Conservation (phyloP, 2,329 filamentous ascomycete genomes). For the Sclerotinia minor region DNA sequence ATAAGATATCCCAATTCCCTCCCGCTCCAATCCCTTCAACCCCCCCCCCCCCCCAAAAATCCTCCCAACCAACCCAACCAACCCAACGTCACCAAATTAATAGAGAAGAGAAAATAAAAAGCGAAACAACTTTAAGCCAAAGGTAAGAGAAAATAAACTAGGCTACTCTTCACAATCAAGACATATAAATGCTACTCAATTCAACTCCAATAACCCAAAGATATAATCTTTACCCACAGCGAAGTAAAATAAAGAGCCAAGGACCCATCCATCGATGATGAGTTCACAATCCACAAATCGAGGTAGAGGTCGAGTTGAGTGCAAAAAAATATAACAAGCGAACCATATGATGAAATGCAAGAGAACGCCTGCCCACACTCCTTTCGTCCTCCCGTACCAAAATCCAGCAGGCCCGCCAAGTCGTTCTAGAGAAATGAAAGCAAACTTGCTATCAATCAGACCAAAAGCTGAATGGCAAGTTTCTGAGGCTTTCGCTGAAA, state of each 20-base stretch:
- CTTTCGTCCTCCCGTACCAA: constrained; percentile 16
- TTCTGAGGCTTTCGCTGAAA: constrained; percentile 19
- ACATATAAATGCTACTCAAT: constrained; percentile 19
- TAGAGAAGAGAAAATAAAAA: constrained; percentile 23
- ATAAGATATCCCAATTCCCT: neutral
- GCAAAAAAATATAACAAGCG: constrained; percentile 16
- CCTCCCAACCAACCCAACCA: no score
- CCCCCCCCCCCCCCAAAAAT: neutral
- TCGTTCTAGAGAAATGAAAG: constrained; percentile 21
- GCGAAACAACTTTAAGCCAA: constrained; percentile 18
- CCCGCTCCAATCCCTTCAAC: neutral
- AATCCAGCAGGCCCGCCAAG: constrained; percentile 24
- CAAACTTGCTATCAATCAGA: constrained; percentile 20
- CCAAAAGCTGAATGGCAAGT: constrained; percentile 24
- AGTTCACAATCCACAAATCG: constrained; percentile 8
- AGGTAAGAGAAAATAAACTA: constrained; percentile 14
- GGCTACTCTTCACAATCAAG: constrained; percentile 19
- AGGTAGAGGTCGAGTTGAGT: constrained; percentile 8
- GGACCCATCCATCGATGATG: constrained; percentile 5
- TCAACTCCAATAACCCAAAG: constrained; percentile 20
- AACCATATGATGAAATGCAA: constrained; percentile 20
- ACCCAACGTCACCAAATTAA: constrained; percentile 13
- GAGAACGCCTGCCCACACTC: constrained; percentile 17
- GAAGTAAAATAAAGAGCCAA: constrained; percentile 3
- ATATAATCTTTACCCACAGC: constrained; percentile 22